Conservation (phyloP, 208 protist genomes). For the Leishmania major region DNA sequence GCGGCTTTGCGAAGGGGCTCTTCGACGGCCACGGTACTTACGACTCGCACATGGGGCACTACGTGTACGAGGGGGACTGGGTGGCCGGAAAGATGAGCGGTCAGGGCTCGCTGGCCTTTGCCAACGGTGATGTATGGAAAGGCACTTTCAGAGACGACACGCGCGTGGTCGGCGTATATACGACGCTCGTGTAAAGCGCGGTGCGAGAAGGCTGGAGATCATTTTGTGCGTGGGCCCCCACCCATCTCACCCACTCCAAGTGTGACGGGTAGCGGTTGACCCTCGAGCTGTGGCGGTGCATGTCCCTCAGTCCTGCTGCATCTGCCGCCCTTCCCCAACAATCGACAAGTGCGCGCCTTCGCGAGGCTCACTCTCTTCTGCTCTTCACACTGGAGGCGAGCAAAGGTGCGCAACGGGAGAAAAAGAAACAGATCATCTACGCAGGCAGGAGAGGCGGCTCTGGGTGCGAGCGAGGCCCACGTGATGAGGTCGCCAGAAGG, state of each 20-base stretch:
- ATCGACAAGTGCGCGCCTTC: background rate
- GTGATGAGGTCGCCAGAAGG: background rate
- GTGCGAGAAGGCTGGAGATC: too few relatives aligned
- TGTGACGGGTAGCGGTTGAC: background rate
- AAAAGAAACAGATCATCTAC: background rate
- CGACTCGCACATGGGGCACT: constrained; percentile 32
- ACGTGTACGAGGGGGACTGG: constrained; percentile 78
- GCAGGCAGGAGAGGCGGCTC: background rate
- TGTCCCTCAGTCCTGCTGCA: background rate
- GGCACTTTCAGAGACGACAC: constrained; percentile 52
- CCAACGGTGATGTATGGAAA: constrained; percentile 76
- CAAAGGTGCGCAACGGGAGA: background rate
- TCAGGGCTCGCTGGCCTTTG: constrained; percentile 53
- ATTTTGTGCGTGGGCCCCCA: too few relatives aligned
- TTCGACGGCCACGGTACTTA: constrained; percentile 65
- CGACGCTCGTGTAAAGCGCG: background rate
- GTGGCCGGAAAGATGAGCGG: constrained; percentile 62
- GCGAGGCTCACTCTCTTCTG: background rate
- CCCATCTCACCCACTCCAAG: background rate
- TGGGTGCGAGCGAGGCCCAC: background rate
- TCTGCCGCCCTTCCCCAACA: background rate
- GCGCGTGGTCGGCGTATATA: constrained; percentile 52
- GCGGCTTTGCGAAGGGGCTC: constrained; percentile 41
- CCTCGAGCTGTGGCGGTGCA: background rate
- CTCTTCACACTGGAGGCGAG: background rate